Conservation (phyloP, 75 land plant species). For the Isoetes taiwanensis region DNA sequence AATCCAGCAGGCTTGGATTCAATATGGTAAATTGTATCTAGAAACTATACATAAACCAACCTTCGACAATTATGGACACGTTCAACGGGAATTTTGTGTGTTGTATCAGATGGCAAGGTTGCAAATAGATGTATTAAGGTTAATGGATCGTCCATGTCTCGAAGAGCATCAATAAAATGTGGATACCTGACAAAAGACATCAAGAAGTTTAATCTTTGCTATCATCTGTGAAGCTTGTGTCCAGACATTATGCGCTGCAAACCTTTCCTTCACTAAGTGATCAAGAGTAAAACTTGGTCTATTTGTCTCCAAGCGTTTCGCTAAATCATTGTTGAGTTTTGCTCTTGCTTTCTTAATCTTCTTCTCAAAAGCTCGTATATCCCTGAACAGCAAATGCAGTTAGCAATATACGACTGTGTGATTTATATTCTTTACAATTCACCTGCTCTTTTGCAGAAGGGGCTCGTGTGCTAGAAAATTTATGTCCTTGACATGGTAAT, state of each 20-base stretch:
- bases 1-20: too few relatives aligned
- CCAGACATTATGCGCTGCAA: too few relatives aligned
- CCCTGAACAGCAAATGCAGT: conserved; percentile 25
- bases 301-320: conserved; percentile 26
- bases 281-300: conserved; percentile 56
- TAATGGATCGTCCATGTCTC: conserved; percentile 92
- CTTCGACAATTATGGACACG: conserved; percentile 78
- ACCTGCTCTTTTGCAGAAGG: conserved; percentile 56
- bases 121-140: conserved; percentile 93
- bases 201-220: too few relatives aligned
- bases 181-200: conserved; percentile 62
- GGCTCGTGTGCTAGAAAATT: conserved; percentile 80
- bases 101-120: conserved; percentile 60
- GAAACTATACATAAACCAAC: conserved; percentile 22
- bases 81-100: conserved; percentile 45
- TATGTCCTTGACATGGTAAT: conserved; percentile 85
- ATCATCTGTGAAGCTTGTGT: too few relatives aligned
- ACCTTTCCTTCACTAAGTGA: conserved; percentile 74
- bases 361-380: conserved; percentile 53
- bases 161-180: conserved; percentile 75
- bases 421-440: neutral
- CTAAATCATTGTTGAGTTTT: conserved; percentile 53
- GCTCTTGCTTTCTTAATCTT: conserved; percentile 78
- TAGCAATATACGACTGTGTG: neutral
- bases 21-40: too few relatives aligned